A percentile compares a stretch with the other conserved stretches of the same genome.
These are phyloP conservation scores for Porcisia hertigi DNA, from an alignment of 208 protist genomes.

Conservation along the genomic window DNA sequence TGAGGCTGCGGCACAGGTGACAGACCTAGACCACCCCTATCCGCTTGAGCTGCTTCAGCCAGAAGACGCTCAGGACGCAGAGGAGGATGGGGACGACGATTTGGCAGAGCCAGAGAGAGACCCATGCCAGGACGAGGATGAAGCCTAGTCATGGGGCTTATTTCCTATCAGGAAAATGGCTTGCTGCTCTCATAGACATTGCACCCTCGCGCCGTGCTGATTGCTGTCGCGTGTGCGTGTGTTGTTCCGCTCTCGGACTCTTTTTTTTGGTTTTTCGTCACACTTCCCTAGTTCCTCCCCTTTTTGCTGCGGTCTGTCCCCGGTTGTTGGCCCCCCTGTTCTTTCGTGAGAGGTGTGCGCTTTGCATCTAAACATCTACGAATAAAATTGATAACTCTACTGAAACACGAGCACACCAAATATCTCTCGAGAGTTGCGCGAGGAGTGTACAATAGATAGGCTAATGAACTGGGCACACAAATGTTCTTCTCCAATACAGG, in stretches of 20 bases:
- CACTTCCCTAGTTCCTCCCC: neutral
- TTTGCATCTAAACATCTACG: conserved; percentile 8
- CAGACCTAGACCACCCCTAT: conserved; percentile 81
- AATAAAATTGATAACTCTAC: neutral
- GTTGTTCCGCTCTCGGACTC: neutral
- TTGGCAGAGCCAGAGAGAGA: conserved; percentile 81
- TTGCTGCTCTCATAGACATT: neutral
- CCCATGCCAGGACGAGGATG: conserved; percentile 61
- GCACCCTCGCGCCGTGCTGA: neutral
- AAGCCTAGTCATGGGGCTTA: conserved; percentile 19
- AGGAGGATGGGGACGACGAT: conserved; percentile 44
- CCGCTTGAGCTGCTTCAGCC: conserved; percentile 80
- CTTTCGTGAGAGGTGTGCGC: neutral
- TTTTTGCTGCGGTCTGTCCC: neutral
- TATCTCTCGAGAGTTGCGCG: neutral
- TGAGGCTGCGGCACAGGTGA: conserved; percentile 64
- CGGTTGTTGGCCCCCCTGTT: neutral
- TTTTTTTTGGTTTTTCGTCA: neutral
- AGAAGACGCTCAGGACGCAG: conserved; percentile 45
- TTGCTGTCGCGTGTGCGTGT: neutral
- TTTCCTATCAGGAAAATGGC: neutral
- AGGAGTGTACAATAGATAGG: neutral
- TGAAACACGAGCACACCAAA: neutral
- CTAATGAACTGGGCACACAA: neutral
- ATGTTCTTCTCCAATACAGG: neutral